Base-by-base conservation (phyloP, 2,329 filamentous ascomycete species). In the Fusarium sp. region DNA sequence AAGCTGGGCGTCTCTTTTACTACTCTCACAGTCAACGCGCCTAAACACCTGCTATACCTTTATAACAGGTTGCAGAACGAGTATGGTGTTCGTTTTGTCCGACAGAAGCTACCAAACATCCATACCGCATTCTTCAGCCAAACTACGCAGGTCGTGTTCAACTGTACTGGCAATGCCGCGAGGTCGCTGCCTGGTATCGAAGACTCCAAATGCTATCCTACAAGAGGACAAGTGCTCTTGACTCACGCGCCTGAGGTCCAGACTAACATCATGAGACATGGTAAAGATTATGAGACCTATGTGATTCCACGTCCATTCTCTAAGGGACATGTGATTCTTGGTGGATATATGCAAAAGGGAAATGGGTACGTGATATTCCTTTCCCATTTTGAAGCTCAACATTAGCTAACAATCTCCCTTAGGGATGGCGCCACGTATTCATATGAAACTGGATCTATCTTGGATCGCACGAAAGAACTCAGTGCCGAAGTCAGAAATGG, bases 341-440 rank as follows among this genome's bases (percentile, higher is more conserved):
- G 81, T 7, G 81, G 81, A 6, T 83, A 80, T 57, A 78, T 80
- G 74, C 80, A 82, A 53, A 78, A 78, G 52, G 74, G 78, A 20
- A 65, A 68, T 10, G 70, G 70, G 78, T 79, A 58, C 59, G 77
- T 62, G 34, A 36, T 36, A 34, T 14, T 18, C 9, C 4, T 9
- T 28, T 7, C 28, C 22, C 4, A 8, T 5, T n/a, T 24, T 40
- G 8, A 15, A 44, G 20, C 3, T 14, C 24, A 10, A 26, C 8
- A 44, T 6, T 36, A 6, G 9, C 57, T 48, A 34, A 62, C 28
- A 4, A 22, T 7, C 13, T 9, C 17, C 6, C 15, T 36, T 11
- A 79, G 78, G 8, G 75, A 81, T 39, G 72, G 71, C 4, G 72
- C 79, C 4, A 79, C 79, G 1, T 81, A 81, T 58, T 72, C 74